phyloP scores from a whole-genome alignment of 768 basidiomycete genomes.

The Collybia mongolica region DNA sequence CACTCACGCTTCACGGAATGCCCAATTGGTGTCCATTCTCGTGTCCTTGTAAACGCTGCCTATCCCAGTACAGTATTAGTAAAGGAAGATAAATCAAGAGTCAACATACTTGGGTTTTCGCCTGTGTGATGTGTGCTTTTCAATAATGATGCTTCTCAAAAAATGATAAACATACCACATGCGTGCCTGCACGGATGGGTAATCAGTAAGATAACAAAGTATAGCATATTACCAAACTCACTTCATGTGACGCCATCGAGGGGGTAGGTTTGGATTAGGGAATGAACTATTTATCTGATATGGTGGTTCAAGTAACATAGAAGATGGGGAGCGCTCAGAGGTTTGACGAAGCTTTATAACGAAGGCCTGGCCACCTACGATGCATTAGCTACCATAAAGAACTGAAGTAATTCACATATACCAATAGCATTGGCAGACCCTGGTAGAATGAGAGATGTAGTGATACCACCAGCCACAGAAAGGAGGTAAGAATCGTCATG shows the following conservation, averaged over 20 bases:
- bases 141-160: background rate
- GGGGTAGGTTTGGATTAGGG: constrained; percentile 41
- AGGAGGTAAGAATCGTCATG: constrained; percentile 72
- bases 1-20: constrained; percentile 62
- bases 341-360: constrained; percentile 79
- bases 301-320: constrained; percentile 77
- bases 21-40: constrained; percentile 72
- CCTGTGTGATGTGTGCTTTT: constrained; percentile 27
- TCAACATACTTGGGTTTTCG: constrained; percentile 50
- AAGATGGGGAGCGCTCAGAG: constrained; percentile 63
- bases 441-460: constrained; percentile 74
- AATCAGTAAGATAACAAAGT: background rate
- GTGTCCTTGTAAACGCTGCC: constrained; percentile 40
- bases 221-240: constrained; percentile 22
- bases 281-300: constrained; percentile 54
- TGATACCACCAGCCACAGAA: constrained; percentile 78
- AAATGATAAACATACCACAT: constrained; percentile 42
- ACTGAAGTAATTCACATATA: constrained; percentile 18
- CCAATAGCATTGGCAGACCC: constrained; percentile 70
- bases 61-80: constrained; percentile 11
- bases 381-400: background rate
- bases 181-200: constrained; percentile 42
- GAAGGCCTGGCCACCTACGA: constrained; percentile 68
- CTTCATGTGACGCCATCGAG: constrained; percentile 81
- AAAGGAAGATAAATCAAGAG: constrained; percentile 3